A percentile compares a stretch with the other conserved stretches of the same genome.
Evolutionary conservation across 805 yeast species (phyloP).

Genomic region (Yarrowia sp.): DNA sequence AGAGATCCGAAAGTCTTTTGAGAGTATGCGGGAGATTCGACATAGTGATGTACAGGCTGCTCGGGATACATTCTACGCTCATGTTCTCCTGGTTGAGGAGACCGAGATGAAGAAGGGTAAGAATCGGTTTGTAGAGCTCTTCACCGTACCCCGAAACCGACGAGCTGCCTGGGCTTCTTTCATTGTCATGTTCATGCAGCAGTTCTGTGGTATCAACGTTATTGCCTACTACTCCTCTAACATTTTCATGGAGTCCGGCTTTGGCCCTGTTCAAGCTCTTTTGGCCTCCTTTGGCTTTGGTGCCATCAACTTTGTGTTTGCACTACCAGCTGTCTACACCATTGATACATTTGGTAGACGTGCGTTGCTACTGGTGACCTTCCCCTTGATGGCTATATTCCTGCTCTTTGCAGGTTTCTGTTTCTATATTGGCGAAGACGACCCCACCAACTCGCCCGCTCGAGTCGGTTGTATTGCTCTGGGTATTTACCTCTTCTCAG

Average conservation of each 20-base stretch:
- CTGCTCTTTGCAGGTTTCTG: conserved; percentile 56
- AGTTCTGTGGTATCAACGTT: conserved; percentile 85
- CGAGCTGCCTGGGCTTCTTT: conserved; percentile 78
- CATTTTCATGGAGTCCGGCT: conserved; percentile 66
- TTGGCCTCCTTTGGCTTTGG: conserved; percentile 87
- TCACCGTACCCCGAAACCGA: conserved; percentile 74
- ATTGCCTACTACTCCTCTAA: conserved; percentile 84
- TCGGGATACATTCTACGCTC: conserved; percentile 59
- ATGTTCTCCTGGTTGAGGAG: conserved; percentile 48
- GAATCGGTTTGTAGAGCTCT: conserved; percentile 41
- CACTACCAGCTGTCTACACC: conserved; percentile 75
- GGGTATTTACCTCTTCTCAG: conserved; percentile 71
- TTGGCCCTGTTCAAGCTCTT: conserved; percentile 58
- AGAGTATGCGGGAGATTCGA: conserved; percentile 48
- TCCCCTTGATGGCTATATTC: conserved; percentile 58
- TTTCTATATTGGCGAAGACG: conserved; percentile 57
- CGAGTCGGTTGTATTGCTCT: conserved; percentile 64
- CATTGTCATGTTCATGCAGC: conserved; percentile 86
- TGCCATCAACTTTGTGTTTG: conserved; percentile 74
- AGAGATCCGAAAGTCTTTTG: conserved; percentile 48
- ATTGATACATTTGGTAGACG: conserved; percentile 79
- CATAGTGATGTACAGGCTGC: conserved; percentile 54
- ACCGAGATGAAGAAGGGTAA: conserved; percentile 39
- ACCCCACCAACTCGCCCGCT: conserved; percentile 34
- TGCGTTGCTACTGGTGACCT: conserved; percentile 51